Base-by-base conservation (phyloP, 768 basidiomycete species). In the Suillus clintonianus region DNA sequence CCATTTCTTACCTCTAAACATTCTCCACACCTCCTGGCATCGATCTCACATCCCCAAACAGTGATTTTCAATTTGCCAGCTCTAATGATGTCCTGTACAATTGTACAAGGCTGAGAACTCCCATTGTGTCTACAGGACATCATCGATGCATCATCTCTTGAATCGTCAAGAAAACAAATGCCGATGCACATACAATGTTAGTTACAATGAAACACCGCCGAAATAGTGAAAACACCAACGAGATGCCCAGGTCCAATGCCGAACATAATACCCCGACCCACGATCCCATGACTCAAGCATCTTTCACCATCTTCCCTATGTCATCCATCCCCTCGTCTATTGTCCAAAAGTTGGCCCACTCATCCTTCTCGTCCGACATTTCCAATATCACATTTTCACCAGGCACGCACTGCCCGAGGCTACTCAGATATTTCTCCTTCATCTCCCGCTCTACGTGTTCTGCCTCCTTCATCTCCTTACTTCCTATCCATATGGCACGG, bases 241-340 rank as follows among this genome's bases (percentile, higher is more conserved):
- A 32, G 43, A 60, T 51, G n/a, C 8, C 19, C 43, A 36, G 10
- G 30, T 36, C 17, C 34, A 36, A 17, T 60, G 48, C 24, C 39
- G 60, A 62, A n/a, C 37, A 42, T 11, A 53, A 51, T 39, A 4
- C 30, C 47, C 51, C 15, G 30, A 58, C 15, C 30, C 19, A 47
- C 36, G 3, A 32, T 15, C n/a, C 14, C 15, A 13, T 7, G 7
- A 11, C 32, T 76, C 66, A 86, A 10, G 74, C 83, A 65, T 89
- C 87, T 75, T 92, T 92, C 62, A 82, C 81, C 5, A 83, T 80
- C 70, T 86, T 84, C 62, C 78, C 80, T 68, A 92, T 90, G 77
- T 93, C 91, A 57, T 89, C 86, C 58, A 87, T 64, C 3, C 91
- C 91, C 65, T 92, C 90, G 70, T 93, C 91, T 58, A 82, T 81